phyloP scores from a whole-genome alignment of 345 rosid genomes.

The Acer saccharum region DNA sequence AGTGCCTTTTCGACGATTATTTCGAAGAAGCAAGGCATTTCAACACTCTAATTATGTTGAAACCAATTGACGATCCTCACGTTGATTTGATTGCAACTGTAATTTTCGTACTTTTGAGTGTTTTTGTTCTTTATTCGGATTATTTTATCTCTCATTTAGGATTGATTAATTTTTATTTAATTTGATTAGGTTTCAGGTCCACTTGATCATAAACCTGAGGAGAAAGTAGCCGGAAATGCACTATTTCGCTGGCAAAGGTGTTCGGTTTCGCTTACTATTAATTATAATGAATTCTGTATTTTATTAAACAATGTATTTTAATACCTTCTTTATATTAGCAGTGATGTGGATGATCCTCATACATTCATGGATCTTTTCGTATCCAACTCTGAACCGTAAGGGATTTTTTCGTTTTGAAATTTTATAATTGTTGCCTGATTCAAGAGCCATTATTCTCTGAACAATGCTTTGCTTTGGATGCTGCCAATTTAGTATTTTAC shows the following conservation, averaged over 20 bases:
- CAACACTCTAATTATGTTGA: slow-evolving; percentile 67
- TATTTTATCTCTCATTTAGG: background rate
- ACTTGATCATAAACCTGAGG: slow-evolving; percentile 54
- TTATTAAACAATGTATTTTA: background rate
- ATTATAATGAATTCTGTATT: background rate
- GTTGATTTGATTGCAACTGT: slow-evolving; percentile 91
- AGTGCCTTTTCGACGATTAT: slow-evolving; percentile 81
- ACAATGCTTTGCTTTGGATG: slow-evolving; percentile 24
- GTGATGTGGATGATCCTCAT: slow-evolving; percentile 86
- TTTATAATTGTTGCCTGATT: background rate
- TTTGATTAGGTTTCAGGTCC: slow-evolving; percentile 68
- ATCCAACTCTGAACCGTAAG: slow-evolving; percentile 81
- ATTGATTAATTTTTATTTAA: slow-evolving; percentile 6
- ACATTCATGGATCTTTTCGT: slow-evolving; percentile 89
- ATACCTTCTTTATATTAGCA: slow-evolving; percentile 30
- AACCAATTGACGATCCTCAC: slow-evolving; percentile 90
- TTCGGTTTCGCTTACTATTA: background rate
- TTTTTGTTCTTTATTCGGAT: background rate
- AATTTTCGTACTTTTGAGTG: background rate
- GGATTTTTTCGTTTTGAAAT: background rate
- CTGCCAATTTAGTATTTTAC: slow-evolving; percentile 51
- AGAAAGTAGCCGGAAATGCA: slow-evolving; percentile 67
- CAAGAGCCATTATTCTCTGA: slow-evolving; percentile 9
- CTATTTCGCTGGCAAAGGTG: slow-evolving; percentile 88
- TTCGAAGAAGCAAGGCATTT: slow-evolving; percentile 76